Conservation (phyloP, 2,329 filamentous ascomycete genomes). For the Graphilbum ipis-grandicollis region DNA sequence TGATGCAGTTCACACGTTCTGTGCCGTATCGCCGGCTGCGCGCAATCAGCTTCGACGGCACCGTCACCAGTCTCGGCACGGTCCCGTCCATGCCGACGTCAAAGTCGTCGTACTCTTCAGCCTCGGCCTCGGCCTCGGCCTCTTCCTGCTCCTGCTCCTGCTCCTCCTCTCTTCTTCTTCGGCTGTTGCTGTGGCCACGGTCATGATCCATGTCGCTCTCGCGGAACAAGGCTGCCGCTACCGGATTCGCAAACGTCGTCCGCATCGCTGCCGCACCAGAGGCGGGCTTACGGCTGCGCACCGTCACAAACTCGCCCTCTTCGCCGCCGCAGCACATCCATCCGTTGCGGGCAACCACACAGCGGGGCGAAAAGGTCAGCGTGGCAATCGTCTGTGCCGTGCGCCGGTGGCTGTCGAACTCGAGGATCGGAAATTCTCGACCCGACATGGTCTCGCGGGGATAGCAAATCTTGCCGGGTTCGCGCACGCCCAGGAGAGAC, state of each 20-base stretch:
- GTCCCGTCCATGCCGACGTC: constrained; percentile 3
- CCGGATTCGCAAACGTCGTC: no score
- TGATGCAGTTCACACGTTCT: constrained; percentile 50
- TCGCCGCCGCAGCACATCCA: constrained; percentile 88
- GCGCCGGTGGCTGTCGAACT: constrained; percentile 49
- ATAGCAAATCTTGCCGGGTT: constrained; percentile 67
- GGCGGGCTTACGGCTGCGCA: constrained; percentile 24
- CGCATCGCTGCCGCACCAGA: constrained; percentile 13
- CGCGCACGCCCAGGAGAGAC: constrained; percentile 70
- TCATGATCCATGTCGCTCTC: no score
- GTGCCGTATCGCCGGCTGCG: constrained; percentile 36
- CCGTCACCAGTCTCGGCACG: constrained; percentile 1
- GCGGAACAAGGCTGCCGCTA: no score
- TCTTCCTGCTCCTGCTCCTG: constrained; percentile 15
- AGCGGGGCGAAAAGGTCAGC: constrained; percentile 60
- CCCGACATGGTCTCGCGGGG: constrained; percentile 39
- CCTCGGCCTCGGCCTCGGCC: constrained; percentile 3
- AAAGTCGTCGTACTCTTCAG: constrained; percentile 7
- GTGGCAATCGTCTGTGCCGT: constrained; percentile 58
- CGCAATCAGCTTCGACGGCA: constrained; percentile 15
- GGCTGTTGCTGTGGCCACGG: no score
- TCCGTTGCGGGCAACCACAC: constrained; percentile 68
- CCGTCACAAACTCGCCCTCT: constrained; percentile 70
- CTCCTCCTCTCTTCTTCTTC: neutral
- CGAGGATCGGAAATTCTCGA: constrained; percentile 34